Evolutionary conservation across 371 early-diverging fungal genomes (phyloP).

Genomic region (Mucor indicus): DNA sequence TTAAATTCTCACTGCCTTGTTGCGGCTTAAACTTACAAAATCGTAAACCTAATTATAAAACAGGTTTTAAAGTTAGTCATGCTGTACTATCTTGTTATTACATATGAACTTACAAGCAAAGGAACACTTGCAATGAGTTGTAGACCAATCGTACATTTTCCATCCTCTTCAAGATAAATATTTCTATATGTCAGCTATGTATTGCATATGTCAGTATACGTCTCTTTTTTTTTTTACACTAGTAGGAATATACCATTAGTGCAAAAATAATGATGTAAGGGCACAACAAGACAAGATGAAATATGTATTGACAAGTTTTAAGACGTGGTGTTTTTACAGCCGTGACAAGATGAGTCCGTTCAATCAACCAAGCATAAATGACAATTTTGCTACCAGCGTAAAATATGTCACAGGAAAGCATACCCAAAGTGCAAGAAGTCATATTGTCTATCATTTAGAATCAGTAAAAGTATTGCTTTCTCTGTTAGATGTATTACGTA

Average conservation of each 20-base stretch:
- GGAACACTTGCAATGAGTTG: slow-evolving; percentile 46
- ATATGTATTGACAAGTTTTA: slow-evolving; percentile 38
- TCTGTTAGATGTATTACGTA: slow-evolving; percentile 8
- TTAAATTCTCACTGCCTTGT: too few species aligned
- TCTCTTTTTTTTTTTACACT: not conserved
- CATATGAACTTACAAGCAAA: slow-evolving; percentile 27
- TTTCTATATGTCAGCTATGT: slow-evolving; percentile 43
- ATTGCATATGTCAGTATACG: not conserved
- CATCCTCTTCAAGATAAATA: slow-evolving; percentile 34
- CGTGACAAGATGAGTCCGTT: slow-evolving; percentile 45
- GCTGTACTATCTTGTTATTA: not conserved
- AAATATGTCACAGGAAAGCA: slow-evolving; percentile 46
- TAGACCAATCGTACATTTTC: slow-evolving; percentile 49
- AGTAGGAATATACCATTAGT: slow-evolving; percentile 32
- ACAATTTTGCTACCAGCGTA: slow-evolving; percentile 51
- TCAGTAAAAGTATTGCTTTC: not conserved
- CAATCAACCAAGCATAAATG: slow-evolving; percentile 49
- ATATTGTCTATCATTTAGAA: slow-evolving; percentile 26
- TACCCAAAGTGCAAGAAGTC: slow-evolving; percentile 42
- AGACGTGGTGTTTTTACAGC: slow-evolving; percentile 42
- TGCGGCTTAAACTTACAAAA: slow-evolving; percentile 26
- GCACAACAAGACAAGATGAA: slow-evolving; percentile 41
- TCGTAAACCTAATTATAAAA: slow-evolving; percentile 24
- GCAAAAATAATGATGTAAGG: slow-evolving; percentile 48
- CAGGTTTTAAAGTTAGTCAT: not conserved